phyloP scores from a whole-genome alignment of 2,329 filamentous ascomycete genomes.

The Escovopsis weberi region DNA sequence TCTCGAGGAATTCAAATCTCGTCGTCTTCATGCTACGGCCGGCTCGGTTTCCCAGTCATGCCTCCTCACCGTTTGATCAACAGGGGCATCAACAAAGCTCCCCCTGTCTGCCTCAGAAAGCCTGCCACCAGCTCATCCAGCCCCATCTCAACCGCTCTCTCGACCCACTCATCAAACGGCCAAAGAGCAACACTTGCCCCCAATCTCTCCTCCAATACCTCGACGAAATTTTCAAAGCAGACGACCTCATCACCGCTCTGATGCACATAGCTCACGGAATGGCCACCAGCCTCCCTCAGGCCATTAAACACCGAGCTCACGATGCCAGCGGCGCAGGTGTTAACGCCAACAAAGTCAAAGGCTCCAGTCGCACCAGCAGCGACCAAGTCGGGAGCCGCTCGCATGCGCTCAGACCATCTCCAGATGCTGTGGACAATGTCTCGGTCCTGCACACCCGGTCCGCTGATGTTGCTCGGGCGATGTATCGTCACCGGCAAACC shows the following conservation, averaged over 20 bases:
- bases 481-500: constrained; percentile 3
- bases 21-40: too few species aligned
- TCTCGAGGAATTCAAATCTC: too few species aligned
- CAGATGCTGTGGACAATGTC: neutral
- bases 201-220: neutral
- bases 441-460: neutral
- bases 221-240: neutral
- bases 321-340: neutral
- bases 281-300: neutral
- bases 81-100: neutral
- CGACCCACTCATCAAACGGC: neutral
- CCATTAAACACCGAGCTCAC: neutral
- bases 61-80: neutral
- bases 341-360: neutral
- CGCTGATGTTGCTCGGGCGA: neutral
- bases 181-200: neutral
- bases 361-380: neutral
- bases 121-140: neutral
- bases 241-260: neutral
- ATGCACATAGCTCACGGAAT: neutral
- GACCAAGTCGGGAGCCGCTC: neutral
- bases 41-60: neutral
- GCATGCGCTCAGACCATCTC: neutral
- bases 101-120: neutral
- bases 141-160: neutral